Conservation (phyloP, 345 rosid genomes). For the Corymbia maculata region DNA sequence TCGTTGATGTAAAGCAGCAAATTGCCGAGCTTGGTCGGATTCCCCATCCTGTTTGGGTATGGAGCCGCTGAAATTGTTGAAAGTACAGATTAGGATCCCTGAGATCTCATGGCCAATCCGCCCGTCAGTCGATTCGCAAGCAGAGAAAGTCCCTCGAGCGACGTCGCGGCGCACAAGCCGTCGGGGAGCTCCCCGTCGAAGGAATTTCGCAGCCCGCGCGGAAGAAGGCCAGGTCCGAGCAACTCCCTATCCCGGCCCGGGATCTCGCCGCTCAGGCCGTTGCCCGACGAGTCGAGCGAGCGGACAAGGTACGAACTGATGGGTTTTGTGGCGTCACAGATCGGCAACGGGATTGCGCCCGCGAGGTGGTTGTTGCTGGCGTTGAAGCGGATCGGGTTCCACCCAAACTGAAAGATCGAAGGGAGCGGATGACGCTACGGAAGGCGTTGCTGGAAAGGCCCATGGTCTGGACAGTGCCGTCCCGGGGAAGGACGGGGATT, state of each 20-base stretch:
- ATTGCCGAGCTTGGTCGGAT: conserved; percentile 31
- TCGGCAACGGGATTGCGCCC: conserved; percentile 42
- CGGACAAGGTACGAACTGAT: conserved; percentile 15
- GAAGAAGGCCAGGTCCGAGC: conserved; percentile 33
- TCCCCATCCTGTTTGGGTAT: conserved; percentile 47
- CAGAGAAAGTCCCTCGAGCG: conserved; percentile 37
- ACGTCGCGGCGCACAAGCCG: conserved; percentile 31
- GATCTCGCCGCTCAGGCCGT: conserved; percentile 30
- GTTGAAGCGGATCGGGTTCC: conserved; percentile 46
- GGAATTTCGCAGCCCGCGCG: conserved; percentile 54
- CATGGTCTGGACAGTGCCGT: conserved; percentile 20
- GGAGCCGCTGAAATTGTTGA: conserved; percentile 38
- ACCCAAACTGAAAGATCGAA: conserved; percentile 30
- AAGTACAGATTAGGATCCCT: conserved; percentile 49
- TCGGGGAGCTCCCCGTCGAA: conserved; percentile 47
- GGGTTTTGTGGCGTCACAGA: conserved; percentile 22
- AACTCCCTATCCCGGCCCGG: conserved; percentile 38
- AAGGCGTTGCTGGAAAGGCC: conserved; percentile 56
- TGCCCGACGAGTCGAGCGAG: conserved; percentile 52
- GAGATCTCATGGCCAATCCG: conserved; percentile 31
- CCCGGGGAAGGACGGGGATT: conserved; percentile 10
- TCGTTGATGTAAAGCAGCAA: conserved; percentile 63
- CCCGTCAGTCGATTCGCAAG: conserved; percentile 52
- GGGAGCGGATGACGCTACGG: conserved; percentile 22
- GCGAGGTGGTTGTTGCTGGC: conserved; percentile 62